phyloP scores from a whole-genome alignment of 2,329 filamentous ascomycete genomes.

The Juglanconis juglandina region DNA sequence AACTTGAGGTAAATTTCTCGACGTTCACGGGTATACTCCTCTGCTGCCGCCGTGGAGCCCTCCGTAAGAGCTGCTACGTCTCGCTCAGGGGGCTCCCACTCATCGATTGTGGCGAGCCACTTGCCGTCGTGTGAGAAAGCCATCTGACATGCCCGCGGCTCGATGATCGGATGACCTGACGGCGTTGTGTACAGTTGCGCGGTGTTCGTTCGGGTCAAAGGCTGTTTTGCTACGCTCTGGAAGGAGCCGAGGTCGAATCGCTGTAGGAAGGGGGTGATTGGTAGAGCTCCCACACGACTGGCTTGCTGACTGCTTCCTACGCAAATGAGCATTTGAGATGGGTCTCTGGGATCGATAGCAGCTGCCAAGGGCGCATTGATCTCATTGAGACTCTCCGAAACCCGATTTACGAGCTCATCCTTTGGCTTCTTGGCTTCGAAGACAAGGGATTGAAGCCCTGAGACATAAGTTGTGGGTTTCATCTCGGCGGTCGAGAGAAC shows the following conservation, averaged over 20 bases:
- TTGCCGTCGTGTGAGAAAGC: constrained; percentile 75
- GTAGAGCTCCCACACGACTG: constrained; percentile 46
- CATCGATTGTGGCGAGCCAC: constrained; percentile 90
- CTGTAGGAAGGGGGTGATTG: constrained; percentile 65
- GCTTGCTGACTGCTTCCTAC: constrained; percentile 61
- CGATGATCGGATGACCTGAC: constrained; percentile 66
- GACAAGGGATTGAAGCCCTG: constrained; percentile 70
- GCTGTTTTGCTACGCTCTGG: constrained; percentile 79
- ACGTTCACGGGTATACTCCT: constrained; percentile 47
- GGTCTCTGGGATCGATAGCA: constrained; percentile 57
- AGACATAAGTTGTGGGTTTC: constrained; percentile 77
- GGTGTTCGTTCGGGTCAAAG: constrained; percentile 80
- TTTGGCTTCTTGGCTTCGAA: constrained; percentile 48
- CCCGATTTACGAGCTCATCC: constrained; percentile 50
- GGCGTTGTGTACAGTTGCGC: constrained; percentile 76
- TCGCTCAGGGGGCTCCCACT: constrained; percentile 73
- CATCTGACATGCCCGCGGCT: constrained; percentile 74
- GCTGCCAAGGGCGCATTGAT: constrained; percentile 54
- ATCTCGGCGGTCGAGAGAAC: constrained; percentile 87
- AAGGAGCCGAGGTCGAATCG: constrained; percentile 80
- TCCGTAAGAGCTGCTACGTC: constrained; percentile 61
- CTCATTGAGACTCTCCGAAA: constrained; percentile 43
- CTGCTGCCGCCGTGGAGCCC: constrained; percentile 32
- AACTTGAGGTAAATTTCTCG: constrained; percentile 85
- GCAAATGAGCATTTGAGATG: constrained; percentile 65